Base-by-base conservation (phyloP, 176 grass and related monocot species). In the Cenchrus fungigraminus region DNA sequence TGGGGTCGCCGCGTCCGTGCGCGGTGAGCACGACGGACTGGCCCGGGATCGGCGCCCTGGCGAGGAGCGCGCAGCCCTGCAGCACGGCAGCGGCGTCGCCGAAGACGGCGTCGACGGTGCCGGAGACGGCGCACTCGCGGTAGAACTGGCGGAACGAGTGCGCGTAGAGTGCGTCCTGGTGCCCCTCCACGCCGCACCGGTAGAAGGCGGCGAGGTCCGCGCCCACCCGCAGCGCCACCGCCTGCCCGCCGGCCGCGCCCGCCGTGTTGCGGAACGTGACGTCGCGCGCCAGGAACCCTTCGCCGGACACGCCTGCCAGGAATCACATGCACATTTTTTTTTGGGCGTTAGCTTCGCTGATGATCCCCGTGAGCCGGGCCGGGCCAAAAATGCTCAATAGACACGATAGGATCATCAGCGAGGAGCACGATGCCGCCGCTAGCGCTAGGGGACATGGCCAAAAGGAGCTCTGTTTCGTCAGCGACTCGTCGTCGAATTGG, bases 121-220 rank as follows among this genome's bases (percentile, higher is more conserved):
- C 95, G 55, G 76, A 28, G 53, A 98, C 83, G 85, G 84, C 62
- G 75, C 95, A 98, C 68, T 98, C 92, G 61, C 92, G 91, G 76
- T 95, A 98, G 85, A 98, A 98, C 47, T 95, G 95, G 0, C 95
- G 88, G 79, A 91, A 88, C 5, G 95, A 94, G 84, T 97, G 95
- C 85, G 91, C 90, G 86, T 97, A 93, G 25, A 97, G 91, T 12
- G 87, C 80, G 84, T 98, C 95, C 86, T 98, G 95, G 89, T 95
- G 82, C 0, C 53, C 89, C 11, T 86, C 82, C 12, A 98, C 82
- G 73, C 68, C 86, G 88, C 95, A 97, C 1, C 75, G 91, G 85
- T 90, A 97, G 8, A 84, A 51, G 6, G 93, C 95, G 7, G 82
- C 63, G 13, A 80, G 80, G 85, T 95, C 95, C 10, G 92, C 93